Percentiles rank a stretch among this genome's conserved stretches.
Evolutionary conservation across 2,329 filamentous ascomycete genomes (phyloP).

Genomic region (Aspergillus sp.): DNA sequence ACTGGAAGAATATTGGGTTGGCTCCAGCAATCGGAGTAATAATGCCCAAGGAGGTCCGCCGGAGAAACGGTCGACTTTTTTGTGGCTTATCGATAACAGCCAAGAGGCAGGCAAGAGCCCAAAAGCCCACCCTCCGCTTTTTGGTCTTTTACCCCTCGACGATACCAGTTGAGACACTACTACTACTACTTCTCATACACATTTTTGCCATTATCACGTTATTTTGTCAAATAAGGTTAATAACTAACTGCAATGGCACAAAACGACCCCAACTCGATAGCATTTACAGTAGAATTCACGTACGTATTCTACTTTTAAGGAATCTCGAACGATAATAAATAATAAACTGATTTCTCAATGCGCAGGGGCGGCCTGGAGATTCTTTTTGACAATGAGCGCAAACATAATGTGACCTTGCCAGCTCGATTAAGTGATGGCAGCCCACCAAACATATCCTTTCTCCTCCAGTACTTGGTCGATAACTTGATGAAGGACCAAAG

Average conservation of each 20-base stretch:
- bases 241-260: constrained; percentile 2
- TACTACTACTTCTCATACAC: background rate
- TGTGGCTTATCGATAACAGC: constrained; percentile 14
- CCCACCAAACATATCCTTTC: constrained; percentile 68
- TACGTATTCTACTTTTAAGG: constrained; percentile 50
- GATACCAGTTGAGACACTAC: background rate
- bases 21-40: background rate
- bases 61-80: constrained; percentile 6
- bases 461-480: constrained; percentile 77
- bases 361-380: constrained; percentile 86
- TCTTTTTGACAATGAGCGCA: constrained; percentile 81
- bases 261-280: constrained; percentile 38
- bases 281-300: constrained; percentile 74
- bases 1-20: background rate
- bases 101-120: constrained; percentile 15
- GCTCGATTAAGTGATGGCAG: constrained; percentile 58
- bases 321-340: background rate
- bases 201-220: background rate
- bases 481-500: constrained; percentile 81
- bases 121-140: constrained; percentile 1
- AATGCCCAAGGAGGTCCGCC: background rate
- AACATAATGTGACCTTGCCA: constrained; percentile 70
- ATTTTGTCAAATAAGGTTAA: constrained; percentile 14
- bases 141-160: background rate
- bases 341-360: constrained; percentile 11